A percentile compares a stretch with the other conserved stretches of the same genome.
Conservation (phyloP, 1,284 basidiomycete species). For the Moesziomyces antarcticus region DNA sequence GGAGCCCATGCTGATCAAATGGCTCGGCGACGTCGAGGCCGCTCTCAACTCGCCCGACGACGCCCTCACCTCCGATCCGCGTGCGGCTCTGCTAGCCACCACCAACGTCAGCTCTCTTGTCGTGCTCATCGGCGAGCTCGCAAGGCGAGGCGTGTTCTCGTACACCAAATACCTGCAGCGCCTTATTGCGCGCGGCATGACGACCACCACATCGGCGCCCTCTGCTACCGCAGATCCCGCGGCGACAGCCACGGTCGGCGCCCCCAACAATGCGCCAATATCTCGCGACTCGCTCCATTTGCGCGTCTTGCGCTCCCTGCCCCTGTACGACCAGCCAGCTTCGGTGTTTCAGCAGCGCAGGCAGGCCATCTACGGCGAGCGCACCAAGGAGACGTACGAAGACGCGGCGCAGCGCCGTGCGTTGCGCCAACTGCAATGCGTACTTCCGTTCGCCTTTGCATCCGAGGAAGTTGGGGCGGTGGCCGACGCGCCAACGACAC, state of each 20-base stretch:
- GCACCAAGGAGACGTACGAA: conserved; percentile 62
- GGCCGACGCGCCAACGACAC: not conserved
- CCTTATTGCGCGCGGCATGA: conserved; percentile 78
- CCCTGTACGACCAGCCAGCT: conserved; percentile 45
- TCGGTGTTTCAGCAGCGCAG: conserved; percentile 56
- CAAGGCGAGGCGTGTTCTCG: conserved; percentile 80
- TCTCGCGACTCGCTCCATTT: conserved; percentile 44
- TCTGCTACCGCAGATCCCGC: not conserved
- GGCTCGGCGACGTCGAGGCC: conserved; percentile 73
- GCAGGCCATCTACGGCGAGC: conserved; percentile 62
- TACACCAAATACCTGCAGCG: conserved; percentile 86
- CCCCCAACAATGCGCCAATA: not conserved
- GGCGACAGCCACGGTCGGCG: not conserved
- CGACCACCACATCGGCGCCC: conserved; percentile 19
- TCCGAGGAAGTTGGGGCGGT: not conserved
- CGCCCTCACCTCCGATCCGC: not conserved
- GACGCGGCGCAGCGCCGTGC: conserved; percentile 63
- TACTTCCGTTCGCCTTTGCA: conserved; percentile 38
- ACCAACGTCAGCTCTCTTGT: conserved; percentile 72
- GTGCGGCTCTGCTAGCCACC: conserved; percentile 10
- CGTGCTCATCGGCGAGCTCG: conserved; percentile 81
- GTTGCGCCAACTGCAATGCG: conserved; percentile 47
- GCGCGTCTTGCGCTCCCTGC: conserved; percentile 59
- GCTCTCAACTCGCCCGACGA: conserved; percentile 8
- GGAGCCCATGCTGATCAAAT: conserved; percentile 75